Evolutionary conservation across 805 yeast species (phyloP).

Genomic region (Zygotorulaspora florentina): DNA sequence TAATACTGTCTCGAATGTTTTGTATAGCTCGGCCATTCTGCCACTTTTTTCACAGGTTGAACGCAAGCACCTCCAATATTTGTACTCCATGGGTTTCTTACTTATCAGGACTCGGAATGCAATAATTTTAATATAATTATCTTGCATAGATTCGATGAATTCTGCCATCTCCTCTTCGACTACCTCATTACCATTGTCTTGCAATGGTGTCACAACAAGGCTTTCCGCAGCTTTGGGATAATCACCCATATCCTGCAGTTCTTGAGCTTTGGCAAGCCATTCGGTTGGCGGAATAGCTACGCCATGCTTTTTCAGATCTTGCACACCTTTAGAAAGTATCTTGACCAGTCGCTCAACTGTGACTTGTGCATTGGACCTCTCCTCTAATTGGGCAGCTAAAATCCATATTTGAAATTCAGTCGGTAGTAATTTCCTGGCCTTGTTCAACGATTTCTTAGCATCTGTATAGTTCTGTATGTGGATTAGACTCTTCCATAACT

Average conservation of each 20-base stretch:
- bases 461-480: constrained; percentile 41
- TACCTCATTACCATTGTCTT: constrained; percentile 30
- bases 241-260: constrained; percentile 44
- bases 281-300: constrained; percentile 35
- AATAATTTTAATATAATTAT: constrained; percentile 39
- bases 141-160: constrained; percentile 10
- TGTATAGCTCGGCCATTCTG: constrained; percentile 34
- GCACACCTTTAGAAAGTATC: constrained; percentile 39
- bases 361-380: constrained; percentile 38
- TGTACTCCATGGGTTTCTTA: constrained; percentile 43
- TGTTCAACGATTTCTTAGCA: constrained; percentile 52
- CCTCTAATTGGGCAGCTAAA: constrained; percentile 66
- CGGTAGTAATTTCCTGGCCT: constrained; percentile 54
- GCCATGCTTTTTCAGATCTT: constrained; percentile 45
- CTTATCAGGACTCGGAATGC: constrained; percentile 40
- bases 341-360: constrained; percentile 35
- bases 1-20: constrained; percentile 52
- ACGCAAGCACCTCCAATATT: constrained; percentile 49
- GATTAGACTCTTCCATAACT: constrained; percentile 61
- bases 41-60: constrained; percentile 33
- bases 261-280: constrained; percentile 57
- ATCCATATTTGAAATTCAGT: constrained; percentile 59
- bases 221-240: constrained; percentile 49
- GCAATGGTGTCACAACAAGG: constrained; percentile 43
- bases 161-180: constrained; percentile 21